phyloP scores from a whole-genome alignment of 176 grass and related monocot genomes.

The Urochloa ruziziensis region DNA sequence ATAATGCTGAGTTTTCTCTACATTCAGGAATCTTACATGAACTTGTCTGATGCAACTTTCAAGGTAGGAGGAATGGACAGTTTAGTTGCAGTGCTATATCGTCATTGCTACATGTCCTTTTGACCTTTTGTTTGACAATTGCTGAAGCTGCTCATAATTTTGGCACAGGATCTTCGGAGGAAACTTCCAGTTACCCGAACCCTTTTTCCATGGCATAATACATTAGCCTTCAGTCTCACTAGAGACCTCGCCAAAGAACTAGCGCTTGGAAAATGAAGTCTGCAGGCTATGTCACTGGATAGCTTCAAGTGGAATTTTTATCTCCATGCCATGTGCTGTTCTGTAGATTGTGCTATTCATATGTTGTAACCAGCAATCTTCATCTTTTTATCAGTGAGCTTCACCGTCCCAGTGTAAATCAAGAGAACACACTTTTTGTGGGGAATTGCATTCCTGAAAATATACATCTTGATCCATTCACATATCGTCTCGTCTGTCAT shows the following conservation, averaged over 20 bases:
- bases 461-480: conserved; percentile 26
- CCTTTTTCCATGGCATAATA: conserved; percentile 95
- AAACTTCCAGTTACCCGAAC: conserved; percentile 96
- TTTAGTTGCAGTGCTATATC: neutral
- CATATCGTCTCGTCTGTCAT: neutral
- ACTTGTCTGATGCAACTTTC: conserved; percentile 85
- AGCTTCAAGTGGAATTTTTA: conserved; percentile 13
- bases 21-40: conserved; percentile 77
- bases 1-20: conserved; percentile 18
- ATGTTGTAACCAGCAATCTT: conserved; percentile 18
- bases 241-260: conserved; percentile 89
- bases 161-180: conserved; percentile 79
- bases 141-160: conserved; percentile 6
- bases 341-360: conserved; percentile 30
- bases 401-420: conserved; percentile 36
- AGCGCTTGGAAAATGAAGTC: conserved; percentile 73
- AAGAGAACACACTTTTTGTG: conserved; percentile 16
- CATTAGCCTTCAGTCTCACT: conserved; percentile 66
- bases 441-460: neutral
- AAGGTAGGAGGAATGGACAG: conserved; percentile 49
- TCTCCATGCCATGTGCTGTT: conserved; percentile 34
- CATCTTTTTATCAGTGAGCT: conserved; percentile 8
- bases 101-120: neutral
- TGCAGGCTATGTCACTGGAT: neutral
- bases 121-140: neutral